Percentiles rank a stretch among this genome's conserved stretches.
Evolutionary conservation across 805 yeast species (phyloP).

Genomic region (Hanseniaspora taiwanica): DNA sequence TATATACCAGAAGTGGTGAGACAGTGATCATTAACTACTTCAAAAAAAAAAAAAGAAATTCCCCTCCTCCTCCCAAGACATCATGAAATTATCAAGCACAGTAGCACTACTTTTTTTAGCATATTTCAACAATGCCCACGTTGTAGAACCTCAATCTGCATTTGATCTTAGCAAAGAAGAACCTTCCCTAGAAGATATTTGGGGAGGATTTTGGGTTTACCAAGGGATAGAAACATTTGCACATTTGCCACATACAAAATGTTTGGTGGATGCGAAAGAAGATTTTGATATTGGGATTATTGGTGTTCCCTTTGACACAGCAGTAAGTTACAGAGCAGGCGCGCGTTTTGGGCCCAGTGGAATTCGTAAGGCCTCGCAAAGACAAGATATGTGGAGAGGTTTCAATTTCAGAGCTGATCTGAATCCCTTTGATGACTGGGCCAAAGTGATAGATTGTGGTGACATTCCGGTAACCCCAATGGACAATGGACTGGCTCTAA

Average conservation of each 20-base stretch:
- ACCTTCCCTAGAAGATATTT: constrained; percentile 38
- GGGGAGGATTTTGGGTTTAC: constrained; percentile 70
- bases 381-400: constrained; percentile 58
- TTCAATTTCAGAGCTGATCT: constrained; percentile 53
- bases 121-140: no score
- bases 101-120: no score
- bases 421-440: constrained; percentile 45
- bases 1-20: no score
- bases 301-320: constrained; percentile 80
- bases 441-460: constrained; percentile 48
- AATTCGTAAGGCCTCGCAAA: constrained; percentile 52
- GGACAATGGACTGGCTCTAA: constrained; percentile 49
- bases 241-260: constrained; percentile 47
- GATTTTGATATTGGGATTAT: constrained; percentile 55
- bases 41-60: no score
- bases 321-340: constrained; percentile 65
- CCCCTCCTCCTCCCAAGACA: no score
- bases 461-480: constrained; percentile 59
- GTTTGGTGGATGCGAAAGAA: constrained; percentile 34
- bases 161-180: neutral
- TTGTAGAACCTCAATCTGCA: no score
- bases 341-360: constrained; percentile 76
- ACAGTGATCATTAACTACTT: no score
- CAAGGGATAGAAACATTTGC: constrained; percentile 62
- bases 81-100: no score